Evolutionary conservation across 257 asterid species (phyloP).

Genomic region (Solanum dulcamara): DNA sequence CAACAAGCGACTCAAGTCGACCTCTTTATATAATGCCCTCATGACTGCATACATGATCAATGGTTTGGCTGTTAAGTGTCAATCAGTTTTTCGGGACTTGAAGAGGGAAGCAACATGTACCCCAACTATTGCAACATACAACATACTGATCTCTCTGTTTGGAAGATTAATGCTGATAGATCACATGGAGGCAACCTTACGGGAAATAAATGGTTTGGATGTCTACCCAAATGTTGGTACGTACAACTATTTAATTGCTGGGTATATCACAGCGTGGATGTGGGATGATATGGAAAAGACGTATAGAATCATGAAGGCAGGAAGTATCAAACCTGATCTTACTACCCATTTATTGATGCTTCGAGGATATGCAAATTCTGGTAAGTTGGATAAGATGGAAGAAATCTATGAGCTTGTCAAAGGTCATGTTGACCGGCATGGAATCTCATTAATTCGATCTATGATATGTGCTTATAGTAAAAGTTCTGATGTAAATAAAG

Average conservation of each 20-base stretch:
- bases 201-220: constrained; percentile 39
- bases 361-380: constrained; percentile 72
- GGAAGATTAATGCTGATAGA: constrained; percentile 59
- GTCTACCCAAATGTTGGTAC: constrained; percentile 44
- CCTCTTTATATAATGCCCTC: constrained; percentile 55
- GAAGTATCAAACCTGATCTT: constrained; percentile 32
- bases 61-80: constrained; percentile 41
- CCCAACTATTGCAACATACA: constrained; percentile 69
- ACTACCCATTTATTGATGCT: constrained; percentile 56
- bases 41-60: constrained; percentile 50
- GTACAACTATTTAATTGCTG: constrained; percentile 50
- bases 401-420: constrained; percentile 42
- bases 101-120: constrained; percentile 38
- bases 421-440: constrained; percentile 28
- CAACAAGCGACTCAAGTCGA: constrained; percentile 30
- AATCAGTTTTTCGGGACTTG: constrained; percentile 43
- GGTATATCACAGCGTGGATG: constrained; percentile 84
- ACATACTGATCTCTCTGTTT: constrained; percentile 64
- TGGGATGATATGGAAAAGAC: constrained; percentile 77
- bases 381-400: constrained; percentile 73
- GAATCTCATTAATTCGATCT: constrained; percentile 32
- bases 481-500: constrained; percentile 44
- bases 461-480: constrained; percentile 66
- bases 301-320: constrained; percentile 39
- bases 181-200: constrained; percentile 63